Evolutionary conservation across 2,329 filamentous ascomycete genomes (phyloP), one percentile per base, ranked within the genome.

Genomic region (Trichocomaceae sp.): DNA sequence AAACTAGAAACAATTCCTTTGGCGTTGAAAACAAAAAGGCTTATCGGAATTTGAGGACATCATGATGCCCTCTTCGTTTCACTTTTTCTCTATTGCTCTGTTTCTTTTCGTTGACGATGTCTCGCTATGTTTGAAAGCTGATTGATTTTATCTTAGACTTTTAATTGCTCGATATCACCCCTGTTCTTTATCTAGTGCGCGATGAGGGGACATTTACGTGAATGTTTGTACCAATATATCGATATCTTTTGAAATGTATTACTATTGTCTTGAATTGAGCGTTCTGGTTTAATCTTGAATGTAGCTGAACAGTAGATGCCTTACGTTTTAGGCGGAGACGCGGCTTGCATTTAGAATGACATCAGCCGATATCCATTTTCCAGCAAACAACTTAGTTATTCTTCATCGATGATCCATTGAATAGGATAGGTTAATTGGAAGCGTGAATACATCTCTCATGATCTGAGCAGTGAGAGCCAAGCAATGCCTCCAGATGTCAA

Each of bases 21-120:
- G 51, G 50, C 41, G 50, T 52, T 52, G 26, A 52, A 52, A 52
- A 51, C n/a, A n/a, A n/a, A n/a, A n/a, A n/a, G n/a, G n/a, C n/a
- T 51, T 20, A 5, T 51, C 29, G 17, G 22, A 13, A 26, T 45
- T 47, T 10, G 33, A 26, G 42, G 31, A 13, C 35, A 20, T 13
- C 8, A n/a, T 47, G 45, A 29, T 52, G 39, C n/a, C 20, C 10
- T 46, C 46, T n/a, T 33, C 29, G 8, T 46, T 37, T 15, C 17
- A 13, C 41, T 37, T 51, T 33, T 41, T 51, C 29, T 50, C n/a
- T n/a, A 1, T 41, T 47, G 50, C 44, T 39, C 15, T 35, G 29
- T 4, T 49, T 4, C 12, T 37, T n/a, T 2, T 29, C 20, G 26
- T 17, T n/a, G 45, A 47, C 45, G n/a, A 47, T 26, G 45, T 31